Percentiles rank a stretch among this genome's conserved stretches.
Evolutionary conservation across 2,329 filamentous ascomycete species (phyloP).

Genomic region (Gremmenia infestans): DNA sequence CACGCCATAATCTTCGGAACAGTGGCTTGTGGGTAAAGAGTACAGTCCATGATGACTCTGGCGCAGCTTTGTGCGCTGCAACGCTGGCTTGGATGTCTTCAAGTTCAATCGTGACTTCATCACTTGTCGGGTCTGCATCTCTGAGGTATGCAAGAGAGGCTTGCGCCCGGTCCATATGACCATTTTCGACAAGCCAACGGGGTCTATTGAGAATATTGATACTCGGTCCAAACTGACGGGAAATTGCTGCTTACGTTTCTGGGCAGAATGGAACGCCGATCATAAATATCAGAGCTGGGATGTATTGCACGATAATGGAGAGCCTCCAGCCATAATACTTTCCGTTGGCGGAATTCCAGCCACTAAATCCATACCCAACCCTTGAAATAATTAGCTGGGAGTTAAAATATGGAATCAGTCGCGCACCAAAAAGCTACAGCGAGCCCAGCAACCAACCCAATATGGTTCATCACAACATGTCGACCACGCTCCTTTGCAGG

Average conservation of each 20-base stretch:
- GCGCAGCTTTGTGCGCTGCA: constrained; percentile 38
- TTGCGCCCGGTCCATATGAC: constrained; percentile 38
- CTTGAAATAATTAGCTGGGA: constrained; percentile 30
- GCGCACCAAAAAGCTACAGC: constrained; percentile 49
- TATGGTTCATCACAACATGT: constrained; percentile 55
- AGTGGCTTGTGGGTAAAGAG: constrained; percentile 46
- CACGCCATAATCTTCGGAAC: constrained; percentile 51
- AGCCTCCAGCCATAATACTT: constrained; percentile 47
- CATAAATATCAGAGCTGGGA: constrained; percentile 47
- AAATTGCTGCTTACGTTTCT: constrained; percentile 42
- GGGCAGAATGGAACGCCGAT: constrained; percentile 47
- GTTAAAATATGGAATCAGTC: not conserved
- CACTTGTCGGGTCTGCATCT: constrained; percentile 35
- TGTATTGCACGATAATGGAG: constrained; percentile 46
- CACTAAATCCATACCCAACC: constrained; percentile 52
- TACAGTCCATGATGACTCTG: constrained; percentile 19
- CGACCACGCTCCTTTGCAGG: constrained; percentile 49
- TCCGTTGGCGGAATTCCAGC: constrained; percentile 44
- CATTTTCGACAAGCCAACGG: constrained; percentile 53
- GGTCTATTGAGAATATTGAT: constrained; percentile 34
- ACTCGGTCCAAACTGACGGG: not conserved
- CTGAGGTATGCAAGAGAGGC: constrained; percentile 45
- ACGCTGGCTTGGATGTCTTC: constrained; percentile 41
- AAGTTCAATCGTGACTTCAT: constrained; percentile 35
- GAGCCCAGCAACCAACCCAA: constrained; percentile 51